Evolutionary conservation across 257 asterid genomes (phyloP).

Genomic region (Nicotiana undulata): DNA sequence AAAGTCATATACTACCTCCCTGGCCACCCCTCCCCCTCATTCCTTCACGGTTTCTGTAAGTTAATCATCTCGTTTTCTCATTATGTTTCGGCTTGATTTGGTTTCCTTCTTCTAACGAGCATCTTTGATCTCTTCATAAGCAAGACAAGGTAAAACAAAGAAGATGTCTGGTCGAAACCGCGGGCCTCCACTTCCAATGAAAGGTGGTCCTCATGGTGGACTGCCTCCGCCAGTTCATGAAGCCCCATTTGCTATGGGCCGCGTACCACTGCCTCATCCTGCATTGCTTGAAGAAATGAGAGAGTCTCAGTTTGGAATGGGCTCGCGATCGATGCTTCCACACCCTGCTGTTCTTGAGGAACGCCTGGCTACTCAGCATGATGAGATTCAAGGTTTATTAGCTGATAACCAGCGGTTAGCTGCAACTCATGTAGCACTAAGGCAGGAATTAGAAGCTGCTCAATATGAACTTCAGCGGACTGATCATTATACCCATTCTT

Average conservation of each 20-base stretch:
- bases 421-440: conserved; percentile 92
- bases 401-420: conserved; percentile 87
- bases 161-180: conserved; percentile 73
- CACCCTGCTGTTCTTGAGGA: conserved; percentile 69
- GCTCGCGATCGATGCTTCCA: conserved; percentile 61
- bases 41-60: neutral
- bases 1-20: neutral
- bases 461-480: conserved; percentile 78
- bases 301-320: conserved; percentile 59
- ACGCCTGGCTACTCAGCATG: conserved; percentile 69
- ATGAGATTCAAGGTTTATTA: conserved; percentile 73
- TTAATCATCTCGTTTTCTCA: neutral
- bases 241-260: conserved; percentile 44
- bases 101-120: neutral
- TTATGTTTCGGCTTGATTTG: neutral
- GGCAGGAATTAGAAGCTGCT: conserved; percentile 73
- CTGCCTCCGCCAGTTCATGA: conserved; percentile 49
- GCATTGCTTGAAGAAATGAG: conserved; percentile 62
- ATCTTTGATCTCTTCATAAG: neutral
- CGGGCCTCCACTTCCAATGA: conserved; percentile 58
- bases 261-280: conserved; percentile 44
- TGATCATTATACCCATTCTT: conserved; percentile 61
- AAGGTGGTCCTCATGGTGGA: conserved; percentile 58
- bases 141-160: neutral
- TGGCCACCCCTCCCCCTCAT: neutral